A percentile compares a stretch with the other conserved stretches of the same genome.
Conservation (phyloP, 768 basidiomycete genomes). For the Lyophyllum decastes region DNA sequence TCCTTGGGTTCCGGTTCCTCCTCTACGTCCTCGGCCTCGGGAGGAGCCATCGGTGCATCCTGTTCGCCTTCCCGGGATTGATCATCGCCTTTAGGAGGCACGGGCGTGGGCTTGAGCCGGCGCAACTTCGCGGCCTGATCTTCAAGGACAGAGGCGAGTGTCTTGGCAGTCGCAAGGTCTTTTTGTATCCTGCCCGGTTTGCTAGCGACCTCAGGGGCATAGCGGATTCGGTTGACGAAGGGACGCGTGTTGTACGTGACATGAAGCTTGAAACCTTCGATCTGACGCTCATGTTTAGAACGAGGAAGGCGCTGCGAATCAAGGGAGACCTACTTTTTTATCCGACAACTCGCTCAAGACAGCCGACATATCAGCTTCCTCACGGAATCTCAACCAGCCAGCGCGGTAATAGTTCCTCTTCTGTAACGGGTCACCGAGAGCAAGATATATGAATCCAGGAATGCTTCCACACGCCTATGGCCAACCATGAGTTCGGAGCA, state of each 20-base stretch:
- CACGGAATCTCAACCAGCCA: constrained; percentile 87
- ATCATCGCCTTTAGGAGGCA: constrained; percentile 29
- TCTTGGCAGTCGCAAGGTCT: constrained; percentile 77
- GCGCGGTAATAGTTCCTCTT: constrained; percentile 94
- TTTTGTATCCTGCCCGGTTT: constrained; percentile 78
- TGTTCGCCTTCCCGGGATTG: constrained; percentile 21
- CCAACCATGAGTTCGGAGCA: constrained; percentile 10
- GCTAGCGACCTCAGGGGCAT: constrained; percentile 81
- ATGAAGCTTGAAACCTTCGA: constrained; percentile 93
- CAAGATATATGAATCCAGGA: constrained; percentile 85
- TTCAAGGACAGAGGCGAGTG: constrained; percentile 75
- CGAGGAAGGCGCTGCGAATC: background rate
- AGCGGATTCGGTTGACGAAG: constrained; percentile 75
- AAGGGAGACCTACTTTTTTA: constrained; percentile 64
- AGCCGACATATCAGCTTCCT: constrained; percentile 78
- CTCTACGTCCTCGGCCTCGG: constrained; percentile 41
- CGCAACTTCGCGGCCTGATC: constrained; percentile 61
- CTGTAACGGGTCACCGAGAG: constrained; percentile 88
- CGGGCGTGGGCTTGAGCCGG: constrained; percentile 35
- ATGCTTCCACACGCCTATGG: constrained; percentile 72
- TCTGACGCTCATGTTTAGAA: constrained; percentile 44
- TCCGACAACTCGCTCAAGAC: constrained; percentile 78
- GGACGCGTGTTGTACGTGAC: constrained; percentile 80
- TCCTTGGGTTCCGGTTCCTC: constrained; percentile 61
- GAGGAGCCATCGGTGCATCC: constrained; percentile 27